Evolutionary conservation across 768 basidiomycete genomes (phyloP).

Genomic region (Leccinum longicurvipes): DNA sequence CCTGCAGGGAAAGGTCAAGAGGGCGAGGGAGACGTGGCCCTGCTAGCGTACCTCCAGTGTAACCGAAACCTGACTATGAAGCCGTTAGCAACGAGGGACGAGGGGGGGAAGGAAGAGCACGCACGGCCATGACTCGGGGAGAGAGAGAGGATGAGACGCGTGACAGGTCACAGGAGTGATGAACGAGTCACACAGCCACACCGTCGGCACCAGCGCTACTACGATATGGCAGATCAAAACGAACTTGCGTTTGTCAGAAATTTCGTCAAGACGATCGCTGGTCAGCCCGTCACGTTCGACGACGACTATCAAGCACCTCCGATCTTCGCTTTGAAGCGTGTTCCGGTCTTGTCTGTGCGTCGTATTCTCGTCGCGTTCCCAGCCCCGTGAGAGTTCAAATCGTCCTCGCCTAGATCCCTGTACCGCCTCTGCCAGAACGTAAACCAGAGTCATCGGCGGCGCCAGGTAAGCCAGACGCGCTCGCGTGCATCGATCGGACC

Average conservation of each 20-base stretch:
- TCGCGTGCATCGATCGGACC: conserved; percentile 11
- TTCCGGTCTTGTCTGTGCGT: conserved; percentile 68
- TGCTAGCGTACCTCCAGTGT: conserved; percentile 50
- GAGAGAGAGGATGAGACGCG: conserved; percentile 9
- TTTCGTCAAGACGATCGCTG: conserved; percentile 59
- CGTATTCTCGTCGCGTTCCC: neutral
- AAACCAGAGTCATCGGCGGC: conserved; percentile 34
- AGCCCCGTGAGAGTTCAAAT: conserved; percentile 4
- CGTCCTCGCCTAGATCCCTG: conserved; percentile 43
- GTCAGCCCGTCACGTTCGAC: conserved; percentile 63
- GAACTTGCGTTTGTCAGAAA: conserved; percentile 64
- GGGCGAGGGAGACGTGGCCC: neutral
- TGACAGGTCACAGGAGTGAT: conserved; percentile 23
- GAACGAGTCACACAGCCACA: conserved; percentile 21
- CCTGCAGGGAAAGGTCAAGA: conserved; percentile 41
- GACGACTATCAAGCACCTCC: conserved; percentile 79
- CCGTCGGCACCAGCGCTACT: neutral
- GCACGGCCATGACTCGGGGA: conserved; percentile 36
- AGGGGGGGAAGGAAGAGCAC: conserved; percentile 4
- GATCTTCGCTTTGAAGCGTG: conserved; percentile 58
- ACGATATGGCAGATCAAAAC: conserved; percentile 51
- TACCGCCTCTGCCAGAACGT: conserved; percentile 59
- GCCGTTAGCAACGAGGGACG: conserved; percentile 9
- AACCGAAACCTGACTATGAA: conserved; percentile 61
- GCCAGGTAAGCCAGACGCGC: conserved; percentile 26